Percentiles rank a stretch among this genome's conserved stretches.
Evolutionary conservation across 2,329 filamentous ascomycete species (phyloP).

Genomic region (Alternaria brassicae): DNA sequence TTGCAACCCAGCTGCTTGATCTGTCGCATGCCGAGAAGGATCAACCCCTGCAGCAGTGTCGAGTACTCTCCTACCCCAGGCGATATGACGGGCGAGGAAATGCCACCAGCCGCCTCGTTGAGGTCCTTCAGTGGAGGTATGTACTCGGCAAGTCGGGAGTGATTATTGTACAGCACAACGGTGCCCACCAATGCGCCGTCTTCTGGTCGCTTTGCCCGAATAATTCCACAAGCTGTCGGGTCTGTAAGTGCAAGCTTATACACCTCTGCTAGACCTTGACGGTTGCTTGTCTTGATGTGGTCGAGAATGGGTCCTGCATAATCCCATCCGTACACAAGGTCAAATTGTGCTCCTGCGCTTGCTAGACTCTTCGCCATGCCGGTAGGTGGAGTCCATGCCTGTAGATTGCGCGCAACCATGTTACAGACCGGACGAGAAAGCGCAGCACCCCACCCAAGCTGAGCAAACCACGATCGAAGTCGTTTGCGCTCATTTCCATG

Average conservation of each 20-base stretch:
- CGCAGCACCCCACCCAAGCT: constrained; percentile 82
- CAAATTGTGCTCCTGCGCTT: constrained; percentile 77
- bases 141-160: constrained; percentile 71
- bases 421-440: constrained; percentile 70
- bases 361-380: constrained; percentile 77
- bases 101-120: constrained; percentile 71
- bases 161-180: constrained; percentile 77
- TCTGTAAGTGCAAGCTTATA: constrained; percentile 79
- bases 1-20: constrained; percentile 79
- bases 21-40: constrained; percentile 80
- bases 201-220: constrained; percentile 75
- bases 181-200: constrained; percentile 76
- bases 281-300: constrained; percentile 75
- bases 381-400: constrained; percentile 76
- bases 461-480: constrained; percentile 83
- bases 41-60: constrained; percentile 77
- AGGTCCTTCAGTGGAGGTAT: constrained; percentile 71
- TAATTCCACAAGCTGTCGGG: constrained; percentile 76
- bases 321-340: constrained; percentile 81
- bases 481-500: constrained; percentile 67
- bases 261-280: constrained; percentile 79
- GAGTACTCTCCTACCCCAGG: constrained; percentile 72
- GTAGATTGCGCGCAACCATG: constrained; percentile 76
- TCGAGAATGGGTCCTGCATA: constrained; percentile 76
- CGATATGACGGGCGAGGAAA: constrained; percentile 80